Conservation (phyloP, 768 basidiomycete species). For the Phylloporus rhodoxanthus region DNA sequence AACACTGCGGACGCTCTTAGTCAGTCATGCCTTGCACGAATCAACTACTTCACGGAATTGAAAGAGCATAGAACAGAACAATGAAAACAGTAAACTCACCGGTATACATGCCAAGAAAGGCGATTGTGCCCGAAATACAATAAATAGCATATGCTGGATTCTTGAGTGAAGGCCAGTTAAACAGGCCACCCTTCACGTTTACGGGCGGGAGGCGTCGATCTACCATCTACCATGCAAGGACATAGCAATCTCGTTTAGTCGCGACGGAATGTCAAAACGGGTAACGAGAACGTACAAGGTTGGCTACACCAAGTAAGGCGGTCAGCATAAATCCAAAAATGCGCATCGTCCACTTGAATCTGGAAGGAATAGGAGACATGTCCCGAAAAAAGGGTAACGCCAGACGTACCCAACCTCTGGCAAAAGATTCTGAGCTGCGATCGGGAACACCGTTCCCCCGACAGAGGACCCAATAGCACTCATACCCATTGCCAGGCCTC, state of each 20-base stretch:
- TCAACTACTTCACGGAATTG: neutral
- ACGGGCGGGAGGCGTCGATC: conserved; percentile 50
- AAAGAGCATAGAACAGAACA: neutral
- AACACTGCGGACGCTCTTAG: conserved; percentile 38
- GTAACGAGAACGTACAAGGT: conserved; percentile 36
- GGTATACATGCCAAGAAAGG: conserved; percentile 68
- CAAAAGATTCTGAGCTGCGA: conserved; percentile 51
- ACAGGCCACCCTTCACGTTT: conserved; percentile 49
- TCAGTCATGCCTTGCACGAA: conserved; percentile 1
- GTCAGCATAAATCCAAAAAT: conserved; percentile 61
- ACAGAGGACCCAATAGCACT: conserved; percentile 60
- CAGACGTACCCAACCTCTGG: conserved; percentile 46
- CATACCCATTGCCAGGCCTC: conserved; percentile 55
- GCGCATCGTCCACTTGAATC: conserved; percentile 77
- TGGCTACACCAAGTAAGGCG: conserved; percentile 45
- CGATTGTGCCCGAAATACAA: conserved; percentile 48
- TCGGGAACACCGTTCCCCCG: conserved; percentile 66
- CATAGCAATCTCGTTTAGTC: neutral
- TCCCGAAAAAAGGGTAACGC: neutral
- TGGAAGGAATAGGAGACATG: conserved; percentile 19
- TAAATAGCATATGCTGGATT: conserved; percentile 48
- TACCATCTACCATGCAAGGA: conserved; percentile 18
- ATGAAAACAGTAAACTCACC: conserved; percentile 29
- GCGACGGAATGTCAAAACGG: neutral
- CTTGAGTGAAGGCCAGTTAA: conserved; percentile 48